Percentiles rank a stretch among this genome's conserved stretches.
These are phyloP conservation scores for Aspergillus intermedius DNA, from an alignment of 2,329 filamentous ascomycete species.

Conservation along the genomic window DNA sequence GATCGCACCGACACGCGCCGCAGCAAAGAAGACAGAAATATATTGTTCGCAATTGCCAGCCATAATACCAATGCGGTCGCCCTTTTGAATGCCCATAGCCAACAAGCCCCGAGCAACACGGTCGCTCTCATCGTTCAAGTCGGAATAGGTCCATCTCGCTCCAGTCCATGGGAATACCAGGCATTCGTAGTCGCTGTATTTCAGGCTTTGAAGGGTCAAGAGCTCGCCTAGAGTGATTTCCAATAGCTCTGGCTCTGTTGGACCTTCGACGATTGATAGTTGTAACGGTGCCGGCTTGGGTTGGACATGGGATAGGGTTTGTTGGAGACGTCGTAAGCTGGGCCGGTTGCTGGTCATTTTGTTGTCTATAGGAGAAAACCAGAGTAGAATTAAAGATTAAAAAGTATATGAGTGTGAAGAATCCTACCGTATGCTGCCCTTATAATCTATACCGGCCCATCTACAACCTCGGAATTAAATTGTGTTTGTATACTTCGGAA, in stretches of 20 bases:
- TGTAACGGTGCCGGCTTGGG: slow-evolving; percentile 11
- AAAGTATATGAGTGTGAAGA: not conserved
- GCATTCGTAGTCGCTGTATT: slow-evolving; percentile 60
- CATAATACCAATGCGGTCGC: slow-evolving; percentile 69
- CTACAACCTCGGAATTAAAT: not conserved
- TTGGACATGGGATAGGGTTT: slow-evolving; percentile 25
- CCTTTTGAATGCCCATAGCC: slow-evolving; percentile 59
- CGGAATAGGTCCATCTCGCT: slow-evolving; percentile 64
- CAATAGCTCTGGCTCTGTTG: slow-evolving; percentile 61
- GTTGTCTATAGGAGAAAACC: not conserved
- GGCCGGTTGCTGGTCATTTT: slow-evolving; percentile 16
- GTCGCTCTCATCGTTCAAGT: slow-evolving; percentile 56
- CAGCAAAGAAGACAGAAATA: slow-evolving; percentile 65
- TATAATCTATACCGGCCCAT: not conserved
- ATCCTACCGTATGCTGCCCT: not conserved
- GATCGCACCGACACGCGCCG: slow-evolving; percentile 58
- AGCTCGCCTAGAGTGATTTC: slow-evolving; percentile 67
- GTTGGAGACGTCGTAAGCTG: slow-evolving; percentile 24
- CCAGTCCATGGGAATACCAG: slow-evolving; percentile 71
- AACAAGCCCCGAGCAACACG: slow-evolving; percentile 60
- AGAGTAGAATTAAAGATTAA: not conserved
- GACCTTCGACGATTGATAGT: slow-evolving; percentile 59
- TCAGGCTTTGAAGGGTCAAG: slow-evolving; percentile 62
- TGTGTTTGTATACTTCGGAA: not conserved
- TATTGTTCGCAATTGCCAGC: slow-evolving; percentile 56